Conservation (phyloP, 2,329 filamentous ascomycete species). For the Chaetomium globosum region DNA sequence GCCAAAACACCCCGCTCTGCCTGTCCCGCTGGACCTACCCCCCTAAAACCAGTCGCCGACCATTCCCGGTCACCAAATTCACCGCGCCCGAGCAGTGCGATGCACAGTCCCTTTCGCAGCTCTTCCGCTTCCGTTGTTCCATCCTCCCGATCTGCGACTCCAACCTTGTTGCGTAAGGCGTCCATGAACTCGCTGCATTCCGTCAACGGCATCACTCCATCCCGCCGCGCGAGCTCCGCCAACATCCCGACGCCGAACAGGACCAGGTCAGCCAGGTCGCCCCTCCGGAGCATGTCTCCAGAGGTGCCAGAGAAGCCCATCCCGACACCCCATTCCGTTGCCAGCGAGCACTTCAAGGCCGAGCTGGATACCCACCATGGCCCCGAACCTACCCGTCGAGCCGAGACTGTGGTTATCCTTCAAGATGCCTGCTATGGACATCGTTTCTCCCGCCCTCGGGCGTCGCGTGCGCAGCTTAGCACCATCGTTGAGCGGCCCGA, state of each 20-base stretch:
- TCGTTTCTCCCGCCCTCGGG: constrained; percentile 80
- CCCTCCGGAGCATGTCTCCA: constrained; percentile 42
- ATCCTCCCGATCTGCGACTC: constrained; percentile 53
- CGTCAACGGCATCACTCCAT: constrained; percentile 48
- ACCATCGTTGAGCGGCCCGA: constrained; percentile 94
- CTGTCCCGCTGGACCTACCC: constrained; percentile 28
- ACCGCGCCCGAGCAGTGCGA: constrained; percentile 43
- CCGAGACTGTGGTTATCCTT: constrained; percentile 77
- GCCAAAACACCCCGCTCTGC: constrained; percentile 35
- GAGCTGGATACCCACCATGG: constrained; percentile 68
- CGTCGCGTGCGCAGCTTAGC: constrained; percentile 68
- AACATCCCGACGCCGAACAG: constrained; percentile 50
- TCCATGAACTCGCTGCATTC: constrained; percentile 61
- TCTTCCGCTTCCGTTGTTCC: constrained; percentile 40
- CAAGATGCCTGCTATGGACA: constrained; percentile 96
- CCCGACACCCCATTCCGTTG: constrained; percentile 59
- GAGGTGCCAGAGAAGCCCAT: constrained; percentile 46
- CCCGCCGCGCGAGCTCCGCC: constrained; percentile 54
- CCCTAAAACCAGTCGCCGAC: constrained; percentile 45
- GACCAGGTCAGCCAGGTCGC: constrained; percentile 41
- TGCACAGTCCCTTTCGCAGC: constrained; percentile 49
- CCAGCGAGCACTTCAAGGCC: constrained; percentile 67
- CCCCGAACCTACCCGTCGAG: constrained; percentile 44
- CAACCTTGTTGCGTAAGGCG: constrained; percentile 57
- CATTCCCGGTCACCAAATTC: constrained; percentile 47